phyloP scores from a whole-genome alignment of 75 land plant species.

The Adiantum capillusveneris region DNA sequence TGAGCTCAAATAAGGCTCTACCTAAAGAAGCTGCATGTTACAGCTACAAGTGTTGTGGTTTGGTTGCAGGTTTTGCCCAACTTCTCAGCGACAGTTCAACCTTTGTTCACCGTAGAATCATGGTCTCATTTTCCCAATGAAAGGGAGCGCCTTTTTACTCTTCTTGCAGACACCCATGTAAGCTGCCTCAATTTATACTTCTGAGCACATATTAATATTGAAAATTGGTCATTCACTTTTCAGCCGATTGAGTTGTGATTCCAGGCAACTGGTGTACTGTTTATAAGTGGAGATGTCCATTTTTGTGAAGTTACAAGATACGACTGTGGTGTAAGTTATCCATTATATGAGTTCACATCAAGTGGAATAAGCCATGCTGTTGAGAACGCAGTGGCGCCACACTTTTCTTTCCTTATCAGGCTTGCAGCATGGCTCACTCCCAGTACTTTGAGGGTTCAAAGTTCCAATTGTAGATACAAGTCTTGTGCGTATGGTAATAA shows the following conservation, averaged over 20 bases:
- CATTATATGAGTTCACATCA: slow-evolving; percentile 75
- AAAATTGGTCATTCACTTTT: not conserved
- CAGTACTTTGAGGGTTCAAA: slow-evolving; percentile 56
- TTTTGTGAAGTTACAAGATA: slow-evolving; percentile 72
- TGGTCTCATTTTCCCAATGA: slow-evolving; percentile 85
- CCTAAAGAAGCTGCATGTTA: too few relatives aligned
- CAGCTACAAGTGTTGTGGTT: too few relatives aligned
- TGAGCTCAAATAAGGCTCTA: too few relatives aligned
- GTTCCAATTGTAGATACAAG: slow-evolving; percentile 35
- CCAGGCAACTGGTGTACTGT: slow-evolving; percentile 73
- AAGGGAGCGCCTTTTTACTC: slow-evolving; percentile 46
- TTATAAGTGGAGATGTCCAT: slow-evolving; percentile 94
- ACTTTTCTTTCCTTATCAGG: slow-evolving; percentile 35
- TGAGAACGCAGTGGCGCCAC: slow-evolving; percentile 44
- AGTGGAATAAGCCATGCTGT: slow-evolving; percentile 85
- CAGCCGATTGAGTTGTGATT: not conserved
- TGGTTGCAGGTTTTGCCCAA: slow-evolving; percentile 30
- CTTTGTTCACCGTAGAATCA: slow-evolving; percentile 56
- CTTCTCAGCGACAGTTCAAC: slow-evolving; percentile 46
- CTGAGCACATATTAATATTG: not conserved
- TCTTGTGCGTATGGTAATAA: slow-evolving; percentile 79
- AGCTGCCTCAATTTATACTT: not conserved
- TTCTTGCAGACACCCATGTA: slow-evolving; percentile 59
- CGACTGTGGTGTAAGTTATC: slow-evolving; percentile 71
- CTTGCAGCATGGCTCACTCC: slow-evolving; percentile 62